Evolutionary conservation across 768 basidiomycete species (phyloP), one percentile per base, ranked within the genome.

Genomic region (Tulasnella sp.): DNA sequence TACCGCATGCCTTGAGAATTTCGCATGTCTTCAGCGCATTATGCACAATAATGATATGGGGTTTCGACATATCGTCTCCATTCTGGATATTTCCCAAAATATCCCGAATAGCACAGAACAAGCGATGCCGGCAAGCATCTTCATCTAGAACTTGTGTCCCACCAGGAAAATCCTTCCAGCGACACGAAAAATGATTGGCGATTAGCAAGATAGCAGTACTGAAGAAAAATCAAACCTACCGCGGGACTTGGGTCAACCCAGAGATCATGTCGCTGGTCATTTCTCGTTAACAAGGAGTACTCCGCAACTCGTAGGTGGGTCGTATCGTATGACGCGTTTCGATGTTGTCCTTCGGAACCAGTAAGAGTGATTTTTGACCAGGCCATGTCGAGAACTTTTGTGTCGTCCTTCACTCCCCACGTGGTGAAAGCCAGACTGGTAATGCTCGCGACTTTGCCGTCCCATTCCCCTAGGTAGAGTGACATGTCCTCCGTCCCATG

Each of bases 21-120:
- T 49, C 30, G 21, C 27, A 34, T 13, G 49, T 11, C 21, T 44
- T 27, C 19, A 29, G 34, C 23, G 41, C 55, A 23, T 59, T 30
- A 29, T 59, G 48, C n/a, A 59, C 56, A n/a, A 59, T n/a, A 34
- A 59, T 43, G 19, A 59, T 24, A 29, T 59, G 56, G 3, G 56
- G 56, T 19, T 38, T 34, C 2, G 56, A n/a, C n/a, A n/a, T 38
- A 1, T 43, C 44, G 17, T 59, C 44, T 1, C 2, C 19, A 5
- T 43, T 10, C 8, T 59, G 56, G n/a, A 5, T 5, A 9, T 44
- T 24, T 50, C 17, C 44, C 13, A 59, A 29, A 19, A 59, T 59
- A 19, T 50, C 30, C 17, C 15, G 44, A 21, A 59, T 48, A 29
- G 23, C 24, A 19, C 19, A 17, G 15, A 11, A 41, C 30, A 59